Evolutionary conservation across 2,329 filamentous ascomycete species (phyloP).

Genomic region (Periglandula ipomoeae): DNA sequence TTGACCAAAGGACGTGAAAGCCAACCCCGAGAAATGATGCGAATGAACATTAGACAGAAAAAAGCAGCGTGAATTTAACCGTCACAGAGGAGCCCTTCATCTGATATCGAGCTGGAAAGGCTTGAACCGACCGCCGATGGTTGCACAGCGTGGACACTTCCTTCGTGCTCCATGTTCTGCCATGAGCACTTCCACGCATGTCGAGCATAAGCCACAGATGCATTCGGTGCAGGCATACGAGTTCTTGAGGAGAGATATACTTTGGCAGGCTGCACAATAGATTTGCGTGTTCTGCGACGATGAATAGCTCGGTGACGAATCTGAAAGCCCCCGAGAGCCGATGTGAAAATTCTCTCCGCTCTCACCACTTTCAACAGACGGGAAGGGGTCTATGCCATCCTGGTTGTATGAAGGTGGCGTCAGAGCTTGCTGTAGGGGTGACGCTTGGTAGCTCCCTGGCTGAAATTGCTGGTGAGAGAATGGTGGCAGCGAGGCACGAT

Average conservation of each 20-base stretch:
- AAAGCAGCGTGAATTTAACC: slow-evolving; percentile 2
- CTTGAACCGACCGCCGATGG: slow-evolving; percentile 72
- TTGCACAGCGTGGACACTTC: slow-evolving; percentile 72
- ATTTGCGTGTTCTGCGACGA: slow-evolving; percentile 74
- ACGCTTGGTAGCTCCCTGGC: slow-evolving; percentile 67
- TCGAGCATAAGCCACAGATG: slow-evolving; percentile 83
- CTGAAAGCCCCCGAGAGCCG: slow-evolving; percentile 51
- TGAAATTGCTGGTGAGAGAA: slow-evolving; percentile 53
- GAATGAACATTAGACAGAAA: neutral
- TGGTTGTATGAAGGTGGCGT: slow-evolving; percentile 69
- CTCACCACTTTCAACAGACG: slow-evolving; percentile 75
- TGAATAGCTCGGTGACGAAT: slow-evolving; percentile 66
- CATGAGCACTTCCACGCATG: slow-evolving; percentile 76
- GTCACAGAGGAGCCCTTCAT: slow-evolving; percentile 8
- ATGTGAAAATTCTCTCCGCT: slow-evolving; percentile 66
- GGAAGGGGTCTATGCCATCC: slow-evolving; percentile 69
- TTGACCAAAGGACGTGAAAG: neutral
- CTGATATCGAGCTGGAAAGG: slow-evolving; percentile 72
- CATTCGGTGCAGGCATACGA: slow-evolving; percentile 95
- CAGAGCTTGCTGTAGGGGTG: slow-evolving; percentile 80
- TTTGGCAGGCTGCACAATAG: slow-evolving; percentile 82
- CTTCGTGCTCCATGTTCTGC: slow-evolving; percentile 65
- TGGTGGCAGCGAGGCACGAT: slow-evolving; percentile 53
- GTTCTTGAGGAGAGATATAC: slow-evolving; percentile 66
- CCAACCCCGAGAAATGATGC: neutral